Percentiles rank a stretch among this genome's conserved stretches.
Evolutionary conservation across 2,329 filamentous ascomycete genomes (phyloP).

Genomic region (Neurospora sp.): DNA sequence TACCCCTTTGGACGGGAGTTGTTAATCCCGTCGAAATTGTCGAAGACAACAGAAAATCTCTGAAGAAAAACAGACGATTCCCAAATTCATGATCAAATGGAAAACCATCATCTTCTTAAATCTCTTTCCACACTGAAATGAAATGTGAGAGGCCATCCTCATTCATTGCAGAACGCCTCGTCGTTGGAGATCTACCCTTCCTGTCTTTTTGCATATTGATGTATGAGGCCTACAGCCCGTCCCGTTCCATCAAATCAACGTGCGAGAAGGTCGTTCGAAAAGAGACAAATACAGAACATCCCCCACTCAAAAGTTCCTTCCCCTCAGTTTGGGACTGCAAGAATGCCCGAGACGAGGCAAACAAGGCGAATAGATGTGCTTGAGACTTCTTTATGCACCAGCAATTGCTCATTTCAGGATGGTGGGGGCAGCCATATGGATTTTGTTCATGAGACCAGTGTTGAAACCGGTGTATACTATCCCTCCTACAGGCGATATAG

Average conservation of each 20-base stretch:
- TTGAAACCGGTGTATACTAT: not conserved
- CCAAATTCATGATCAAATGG: not conserved
- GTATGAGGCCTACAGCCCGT: not conserved
- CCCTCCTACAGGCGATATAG: not conserved
- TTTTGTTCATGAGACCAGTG: too few species aligned
- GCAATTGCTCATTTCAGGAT: not conserved
- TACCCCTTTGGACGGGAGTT: not conserved
- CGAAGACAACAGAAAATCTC: not conserved
- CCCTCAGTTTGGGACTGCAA: not conserved
- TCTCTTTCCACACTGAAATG: not conserved
- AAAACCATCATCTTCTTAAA: not conserved
- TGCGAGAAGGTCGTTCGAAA: not conserved
- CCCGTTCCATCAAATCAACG: not conserved
- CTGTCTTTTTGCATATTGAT: not conserved
- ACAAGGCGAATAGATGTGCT: not conserved
- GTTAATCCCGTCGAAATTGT: not conserved
- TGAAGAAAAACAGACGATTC: not conserved
- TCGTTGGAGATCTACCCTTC: not conserved
- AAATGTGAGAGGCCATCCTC: not conserved
- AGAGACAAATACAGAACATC: not conserved
- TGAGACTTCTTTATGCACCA: not conserved
- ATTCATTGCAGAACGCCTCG: not conserved
- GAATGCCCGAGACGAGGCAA: not conserved
- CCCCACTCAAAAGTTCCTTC: not conserved
- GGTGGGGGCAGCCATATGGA: not conserved